phyloP scores from a whole-genome alignment of 148 eudicot genomes.

The Mesembryanthemum crystallinum region DNA sequence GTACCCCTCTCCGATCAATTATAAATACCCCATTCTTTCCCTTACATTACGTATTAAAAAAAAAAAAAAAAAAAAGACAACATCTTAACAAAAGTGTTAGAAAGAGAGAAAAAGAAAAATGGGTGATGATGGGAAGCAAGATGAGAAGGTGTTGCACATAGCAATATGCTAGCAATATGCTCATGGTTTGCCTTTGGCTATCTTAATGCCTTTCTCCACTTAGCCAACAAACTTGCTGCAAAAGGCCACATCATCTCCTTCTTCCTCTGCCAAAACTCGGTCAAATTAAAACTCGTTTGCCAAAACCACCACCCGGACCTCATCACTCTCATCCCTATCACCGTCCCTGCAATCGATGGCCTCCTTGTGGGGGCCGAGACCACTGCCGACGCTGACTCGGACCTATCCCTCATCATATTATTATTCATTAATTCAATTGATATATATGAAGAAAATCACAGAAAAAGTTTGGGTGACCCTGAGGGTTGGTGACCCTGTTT shows the following conservation, averaged over 20 bases:
- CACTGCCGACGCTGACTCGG: slow-evolving; percentile 32
- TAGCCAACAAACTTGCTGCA: slow-evolving; percentile 32
- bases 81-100: too few relatives aligned
- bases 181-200: slow-evolving; percentile 48
- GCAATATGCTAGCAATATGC: too few relatives aligned
- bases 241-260: slow-evolving; percentile 34
- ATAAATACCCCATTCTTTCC: too few relatives aligned
- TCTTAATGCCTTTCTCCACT: slow-evolving; percentile 30
- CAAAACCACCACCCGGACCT: slow-evolving; percentile 34
- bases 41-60: too few relatives aligned
- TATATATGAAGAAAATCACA: too few relatives aligned
- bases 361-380: slow-evolving; percentile 39
- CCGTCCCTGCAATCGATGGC: slow-evolving; percentile 37
- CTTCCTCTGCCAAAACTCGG: slow-evolving; percentile 29
- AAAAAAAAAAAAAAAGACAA: too few relatives aligned
- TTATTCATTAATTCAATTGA: too few relatives aligned
- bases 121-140: too few relatives aligned
- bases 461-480: too few relatives aligned
- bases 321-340: slow-evolving; percentile 31
- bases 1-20: too few relatives aligned
- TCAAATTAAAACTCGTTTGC: slow-evolving; percentile 15
- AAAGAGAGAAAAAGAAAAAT: not conserved
- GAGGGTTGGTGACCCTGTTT: too few relatives aligned
- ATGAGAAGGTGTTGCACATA: slow-evolving; percentile 1
- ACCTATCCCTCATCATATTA: too few relatives aligned